phyloP scores from a whole-genome alignment of 2,329 filamentous ascomycete genomes.

The Colletotrichum phormii region DNA sequence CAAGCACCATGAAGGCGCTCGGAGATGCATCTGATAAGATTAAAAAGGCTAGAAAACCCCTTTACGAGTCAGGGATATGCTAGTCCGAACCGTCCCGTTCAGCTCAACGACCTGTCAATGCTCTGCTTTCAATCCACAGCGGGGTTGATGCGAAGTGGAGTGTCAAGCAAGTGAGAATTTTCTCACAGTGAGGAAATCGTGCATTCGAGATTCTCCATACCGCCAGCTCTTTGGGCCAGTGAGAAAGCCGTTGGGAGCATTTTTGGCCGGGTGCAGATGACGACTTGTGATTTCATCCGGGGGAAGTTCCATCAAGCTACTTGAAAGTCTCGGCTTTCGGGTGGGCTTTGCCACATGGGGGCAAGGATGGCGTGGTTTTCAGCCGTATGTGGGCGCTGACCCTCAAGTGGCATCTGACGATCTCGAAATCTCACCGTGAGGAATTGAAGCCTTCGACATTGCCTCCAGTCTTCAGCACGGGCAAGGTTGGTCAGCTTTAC shows the following conservation, averaged over 20 bases:
- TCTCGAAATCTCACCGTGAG: not conserved
- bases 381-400: not conserved
- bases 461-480: not conserved
- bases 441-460: not conserved
- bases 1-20: constrained; percentile 15
- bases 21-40: constrained; percentile 36
- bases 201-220: not conserved
- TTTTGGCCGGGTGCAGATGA: not conserved
- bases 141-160: constrained; percentile 28
- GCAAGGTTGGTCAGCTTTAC: not conserved
- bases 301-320: not conserved
- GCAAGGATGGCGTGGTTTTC: not conserved
- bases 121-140: constrained; percentile 16
- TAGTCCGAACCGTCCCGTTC: not conserved
- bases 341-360: not conserved
- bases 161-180: not conserved
- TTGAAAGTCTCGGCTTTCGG: not conserved
- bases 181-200: not conserved
- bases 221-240: not conserved
- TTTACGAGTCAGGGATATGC: constrained; percentile 25
- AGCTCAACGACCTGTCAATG: not conserved
- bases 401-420: not conserved
- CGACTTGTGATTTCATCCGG: not conserved
- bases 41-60: constrained; percentile 2
- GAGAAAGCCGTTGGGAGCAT: not conserved